Evolutionary conservation across 768 basidiomycete species (phyloP), one percentile per base, ranked within the genome.

Genomic region (Rossbeevera mucosa): DNA sequence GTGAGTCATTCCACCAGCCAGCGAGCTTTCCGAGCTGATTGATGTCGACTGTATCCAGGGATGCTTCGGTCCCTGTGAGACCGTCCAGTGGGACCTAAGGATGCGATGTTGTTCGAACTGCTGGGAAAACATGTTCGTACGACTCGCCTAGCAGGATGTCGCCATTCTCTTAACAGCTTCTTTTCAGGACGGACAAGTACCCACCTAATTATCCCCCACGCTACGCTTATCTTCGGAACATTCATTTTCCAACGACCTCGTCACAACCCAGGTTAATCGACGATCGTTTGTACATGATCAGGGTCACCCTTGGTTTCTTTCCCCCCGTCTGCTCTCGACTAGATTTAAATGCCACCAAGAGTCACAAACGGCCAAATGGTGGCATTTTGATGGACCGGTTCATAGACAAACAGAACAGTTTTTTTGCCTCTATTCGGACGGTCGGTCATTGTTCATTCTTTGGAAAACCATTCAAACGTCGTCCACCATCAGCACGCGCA

Each of bases 1-100:
- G 72, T 72, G 47, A 47, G 65, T 51, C 7, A 16, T n/a, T 7
- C 43, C 8, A 12, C 14, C 18, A 13, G 28, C 14, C n/a, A 18
- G 13, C 36, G n/a, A 20, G 12, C n/a, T 6, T 9, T 21, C 26
- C 8, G 16, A 38, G 26, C 20, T 25, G 25, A 42, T 5, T 22
- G 18, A 44, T 16, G 0, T 30, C 11, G 0, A 22, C 43, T 16
- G 14, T 22, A 16, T 14, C 7, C 30, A 58, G 59, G n/a, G 59
- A 8, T 61, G 60, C 43, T 50, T 45, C 28, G 16, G 36, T 40
- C 48, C 52, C 0, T 60, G 59, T 7, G 50, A 61, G 13, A 58
- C 48, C 2, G 5, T 61, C 16, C 26, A 58, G 22, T 57, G 59
- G 59, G 43, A 42, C 1, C 28, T 61, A 30, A 52, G 60, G 38